A percentile compares a stretch with the other conserved stretches of the same genome.
Conservation (phyloP, 805 yeast genomes). For the Candida caryicola region DNA sequence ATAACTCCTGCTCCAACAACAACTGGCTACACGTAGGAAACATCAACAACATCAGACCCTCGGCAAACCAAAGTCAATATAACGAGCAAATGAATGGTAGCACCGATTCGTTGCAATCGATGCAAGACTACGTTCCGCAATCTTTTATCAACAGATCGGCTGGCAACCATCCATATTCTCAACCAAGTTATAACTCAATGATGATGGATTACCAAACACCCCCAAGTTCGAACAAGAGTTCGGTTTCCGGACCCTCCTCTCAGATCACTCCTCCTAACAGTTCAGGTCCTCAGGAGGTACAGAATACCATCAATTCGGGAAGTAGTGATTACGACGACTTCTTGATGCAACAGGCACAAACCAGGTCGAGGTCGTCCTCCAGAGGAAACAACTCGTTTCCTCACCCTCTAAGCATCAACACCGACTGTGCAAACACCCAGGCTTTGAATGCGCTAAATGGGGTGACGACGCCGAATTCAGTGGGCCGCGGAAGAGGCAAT, state of each 20-base stretch:
- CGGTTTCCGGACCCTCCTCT: constrained; percentile 15
- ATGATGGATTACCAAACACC: constrained; percentile 44
- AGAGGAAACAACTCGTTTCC: constrained; percentile 27
- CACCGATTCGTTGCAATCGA: constrained; percentile 42
- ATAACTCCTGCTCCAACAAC: constrained; percentile 33
- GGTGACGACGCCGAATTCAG: constrained; percentile 5
- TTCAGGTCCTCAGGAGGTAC: constrained; percentile 5
- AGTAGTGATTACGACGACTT: constrained; percentile 33
- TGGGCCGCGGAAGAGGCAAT: not conserved
- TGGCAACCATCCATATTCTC: constrained; percentile 9
- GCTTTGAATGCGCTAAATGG: constrained; percentile 24
- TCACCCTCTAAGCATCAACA: constrained; percentile 36
- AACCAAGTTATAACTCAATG: constrained; percentile 29
- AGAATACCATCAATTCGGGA: constrained; percentile 5
- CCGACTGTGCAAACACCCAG: constrained; percentile 30
- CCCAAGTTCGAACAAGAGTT: constrained; percentile 33
- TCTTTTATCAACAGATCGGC: constrained; percentile 34
- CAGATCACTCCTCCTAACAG: constrained; percentile 12
- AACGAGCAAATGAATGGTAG: constrained; percentile 25
- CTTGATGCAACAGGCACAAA: constrained; percentile 17
- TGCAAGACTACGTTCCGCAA: constrained; percentile 45
- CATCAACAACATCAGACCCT: constrained; percentile 31
- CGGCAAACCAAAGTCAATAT: constrained; percentile 10
- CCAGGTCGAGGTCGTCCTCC: constrained; percentile 22
- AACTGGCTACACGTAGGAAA: constrained; percentile 47